Evolutionary conservation across 257 asterid species (phyloP).

Genomic region (Scutellaria baicalensis): DNA sequence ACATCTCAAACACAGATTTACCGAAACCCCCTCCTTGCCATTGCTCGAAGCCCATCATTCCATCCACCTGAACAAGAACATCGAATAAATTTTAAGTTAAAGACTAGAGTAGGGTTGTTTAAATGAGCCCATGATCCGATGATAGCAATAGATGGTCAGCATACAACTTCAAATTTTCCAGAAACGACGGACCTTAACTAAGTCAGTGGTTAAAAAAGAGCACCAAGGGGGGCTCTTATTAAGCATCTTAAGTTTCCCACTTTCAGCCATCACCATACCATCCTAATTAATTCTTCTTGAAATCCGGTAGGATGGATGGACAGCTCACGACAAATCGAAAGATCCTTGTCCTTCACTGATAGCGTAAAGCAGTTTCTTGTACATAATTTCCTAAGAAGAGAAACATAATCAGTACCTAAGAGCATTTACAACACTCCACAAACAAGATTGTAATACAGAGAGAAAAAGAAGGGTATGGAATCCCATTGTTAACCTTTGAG

Average conservation of each 20-base stretch:
- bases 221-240: constrained; percentile 6
- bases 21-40: not conserved
- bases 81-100: not conserved
- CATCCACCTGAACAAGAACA: not conserved
- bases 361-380: constrained; percentile 81
- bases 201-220: constrained; percentile 16
- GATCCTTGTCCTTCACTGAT: constrained; percentile 97
- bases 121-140: not conserved
- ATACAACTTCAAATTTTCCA: not conserved
- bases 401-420: not conserved
- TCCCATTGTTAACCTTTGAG: constrained; percentile 49
- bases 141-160: no score
- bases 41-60: not conserved
- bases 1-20: not conserved
- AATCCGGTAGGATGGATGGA: constrained; percentile 10
- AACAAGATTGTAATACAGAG: not conserved
- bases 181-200: constrained; percentile 24
- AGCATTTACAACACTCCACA: not conserved
- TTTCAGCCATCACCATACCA: constrained; percentile 16
- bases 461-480: not conserved
- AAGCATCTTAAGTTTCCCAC: constrained; percentile 8
- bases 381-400: constrained; percentile 69
- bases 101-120: not conserved
- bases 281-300: not conserved
- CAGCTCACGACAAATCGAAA: constrained; percentile 77